A percentile compares a stretch with the other conserved stretches of the same genome.
Conservation (phyloP, 2,329 filamentous ascomycete genomes). For the Tympanopsis confertula region DNA sequence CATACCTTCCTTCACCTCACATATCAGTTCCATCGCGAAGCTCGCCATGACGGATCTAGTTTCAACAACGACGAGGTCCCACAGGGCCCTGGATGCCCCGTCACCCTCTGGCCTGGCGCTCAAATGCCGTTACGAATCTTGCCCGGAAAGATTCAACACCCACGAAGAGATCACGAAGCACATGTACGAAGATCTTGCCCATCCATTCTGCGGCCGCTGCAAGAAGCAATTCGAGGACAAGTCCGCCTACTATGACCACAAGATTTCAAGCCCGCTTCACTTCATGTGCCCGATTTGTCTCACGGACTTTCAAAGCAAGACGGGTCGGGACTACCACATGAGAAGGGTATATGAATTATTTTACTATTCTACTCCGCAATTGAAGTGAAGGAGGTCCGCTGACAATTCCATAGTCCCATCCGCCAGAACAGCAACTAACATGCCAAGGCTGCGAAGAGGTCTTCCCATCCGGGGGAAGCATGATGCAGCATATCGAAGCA, state of each 20-base stretch:
- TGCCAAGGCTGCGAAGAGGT: slow-evolving; percentile 32
- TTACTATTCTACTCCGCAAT: background rate
- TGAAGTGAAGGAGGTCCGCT: background rate
- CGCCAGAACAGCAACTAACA: slow-evolving; percentile 22
- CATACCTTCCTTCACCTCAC: too few relatives aligned
- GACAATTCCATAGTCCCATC: slow-evolving; percentile 14
- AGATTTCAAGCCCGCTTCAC: background rate
- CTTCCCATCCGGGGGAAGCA: slow-evolving; percentile 21
- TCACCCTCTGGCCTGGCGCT: too few relatives aligned
- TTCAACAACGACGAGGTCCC: too few relatives aligned
- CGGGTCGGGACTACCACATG: background rate
- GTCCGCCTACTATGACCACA: background rate
- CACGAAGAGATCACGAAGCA: background rate
- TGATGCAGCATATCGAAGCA: slow-evolving; percentile 33
- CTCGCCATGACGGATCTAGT: too few relatives aligned
- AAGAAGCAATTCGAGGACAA: background rate
- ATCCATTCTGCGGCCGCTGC: background rate
- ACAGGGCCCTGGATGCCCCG: too few relatives aligned
- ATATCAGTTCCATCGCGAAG: too few relatives aligned
- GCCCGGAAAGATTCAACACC: too few relatives aligned
- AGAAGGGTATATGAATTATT: slow-evolving; percentile 11
- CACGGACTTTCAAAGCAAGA: background rate
- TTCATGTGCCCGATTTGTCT: background rate
- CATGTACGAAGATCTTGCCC: background rate
- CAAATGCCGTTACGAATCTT: too few relatives aligned